Evolutionary conservation across 805 yeast genomes (phyloP).

Genomic region (Dipodascus albidus): DNA sequence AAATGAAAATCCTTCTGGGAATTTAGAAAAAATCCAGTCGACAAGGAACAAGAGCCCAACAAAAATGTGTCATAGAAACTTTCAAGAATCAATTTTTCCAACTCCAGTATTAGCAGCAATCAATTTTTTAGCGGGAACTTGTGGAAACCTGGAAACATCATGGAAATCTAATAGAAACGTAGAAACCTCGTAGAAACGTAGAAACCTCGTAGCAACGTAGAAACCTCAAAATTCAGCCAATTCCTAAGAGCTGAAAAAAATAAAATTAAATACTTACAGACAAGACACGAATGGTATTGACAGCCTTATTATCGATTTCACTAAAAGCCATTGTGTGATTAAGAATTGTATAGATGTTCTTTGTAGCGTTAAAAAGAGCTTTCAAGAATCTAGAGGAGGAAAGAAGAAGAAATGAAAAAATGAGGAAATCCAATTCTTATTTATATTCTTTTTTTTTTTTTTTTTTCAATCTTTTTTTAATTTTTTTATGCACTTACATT

Average conservation of each 20-base stretch:
- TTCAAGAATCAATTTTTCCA: background rate
- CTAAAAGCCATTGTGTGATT: background rate
- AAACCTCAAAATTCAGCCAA: no score
- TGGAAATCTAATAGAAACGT: no score
- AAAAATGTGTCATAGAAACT: background rate
- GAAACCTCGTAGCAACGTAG: no score
- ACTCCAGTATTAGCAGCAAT: slow-evolving; percentile 3
- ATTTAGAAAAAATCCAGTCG: no score
- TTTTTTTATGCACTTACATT: background rate
- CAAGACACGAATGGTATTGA: slow-evolving; percentile 79
- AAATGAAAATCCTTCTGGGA: no score
- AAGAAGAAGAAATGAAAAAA: background rate
- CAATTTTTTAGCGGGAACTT: no score
- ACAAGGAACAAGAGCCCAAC: background rate
- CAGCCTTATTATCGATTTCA: slow-evolving; percentile 61
- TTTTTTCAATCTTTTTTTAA: no score
- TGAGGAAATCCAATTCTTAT: background rate
- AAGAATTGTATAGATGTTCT: no score
- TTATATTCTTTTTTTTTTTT: background rate
- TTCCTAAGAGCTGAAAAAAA: no score
- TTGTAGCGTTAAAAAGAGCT: background rate
- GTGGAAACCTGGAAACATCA: no score
- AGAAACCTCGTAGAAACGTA: no score
- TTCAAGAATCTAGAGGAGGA: background rate
- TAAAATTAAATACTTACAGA: slow-evolving; percentile 34